Evolutionary conservation across 2,329 filamentous ascomycete species (phyloP).

Genomic region (Trichoderma sp.): DNA sequence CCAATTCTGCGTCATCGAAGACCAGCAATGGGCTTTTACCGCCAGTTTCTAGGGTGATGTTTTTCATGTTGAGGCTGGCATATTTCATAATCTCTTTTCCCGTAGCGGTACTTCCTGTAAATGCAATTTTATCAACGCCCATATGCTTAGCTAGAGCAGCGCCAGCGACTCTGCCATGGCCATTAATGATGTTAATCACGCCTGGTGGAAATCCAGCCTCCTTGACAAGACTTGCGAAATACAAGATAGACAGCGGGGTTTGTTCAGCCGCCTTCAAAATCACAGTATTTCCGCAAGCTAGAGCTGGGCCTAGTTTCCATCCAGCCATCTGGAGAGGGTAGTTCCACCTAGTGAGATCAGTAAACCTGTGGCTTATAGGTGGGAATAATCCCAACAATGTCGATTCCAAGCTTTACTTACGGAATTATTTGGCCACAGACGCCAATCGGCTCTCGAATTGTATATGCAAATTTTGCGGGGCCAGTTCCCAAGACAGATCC

Average conservation of each 20-base stretch:
- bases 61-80: conserved; percentile 62
- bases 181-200: background rate
- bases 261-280: conserved; percentile 71
- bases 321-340: conserved; percentile 59
- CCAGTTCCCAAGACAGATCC: background rate
- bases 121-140: conserved; percentile 4
- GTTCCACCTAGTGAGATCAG: conserved; percentile 54
- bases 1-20: background rate
- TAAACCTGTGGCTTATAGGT: background rate
- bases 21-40: conserved; percentile 50
- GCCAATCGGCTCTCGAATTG: conserved; percentile 51
- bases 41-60: conserved; percentile 71
- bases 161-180: background rate
- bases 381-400: background rate
- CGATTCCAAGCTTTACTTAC: background rate
- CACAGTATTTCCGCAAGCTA: conserved; percentile 66
- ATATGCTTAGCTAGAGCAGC: background rate
- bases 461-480: background rate
- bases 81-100: conserved; percentile 37
- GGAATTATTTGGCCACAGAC: conserved; percentile 77
- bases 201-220: background rate
- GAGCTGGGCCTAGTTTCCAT: conserved; percentile 72
- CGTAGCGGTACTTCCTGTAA: conserved; percentile 49
- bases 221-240: background rate
- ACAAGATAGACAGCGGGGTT: conserved; percentile 39